A percentile compares a stretch with the other conserved stretches of the same genome.
Evolutionary conservation across 2,329 filamentous ascomycete genomes (phyloP).

Genomic region (Whalleya microplaca): DNA sequence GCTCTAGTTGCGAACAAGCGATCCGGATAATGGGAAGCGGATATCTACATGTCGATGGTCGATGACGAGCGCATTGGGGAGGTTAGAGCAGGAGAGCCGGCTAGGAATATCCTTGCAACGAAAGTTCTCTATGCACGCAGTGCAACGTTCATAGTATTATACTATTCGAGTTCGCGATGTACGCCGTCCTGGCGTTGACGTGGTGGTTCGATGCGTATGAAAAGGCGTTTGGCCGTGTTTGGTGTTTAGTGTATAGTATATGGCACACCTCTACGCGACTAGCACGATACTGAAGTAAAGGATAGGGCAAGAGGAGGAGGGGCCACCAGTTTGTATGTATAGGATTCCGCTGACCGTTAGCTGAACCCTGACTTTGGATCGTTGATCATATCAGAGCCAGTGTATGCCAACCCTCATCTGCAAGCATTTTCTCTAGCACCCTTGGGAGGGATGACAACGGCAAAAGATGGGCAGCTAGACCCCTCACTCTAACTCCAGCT

Average conservation of each 20-base stretch:
- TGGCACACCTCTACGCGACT: slow-evolving; percentile 19
- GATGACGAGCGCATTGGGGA: slow-evolving; percentile 17
- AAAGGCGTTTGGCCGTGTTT: slow-evolving; percentile 3
- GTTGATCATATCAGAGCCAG: slow-evolving; percentile 17
- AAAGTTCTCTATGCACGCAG: slow-evolving; percentile 19
- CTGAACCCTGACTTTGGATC: slow-evolving; percentile 9
- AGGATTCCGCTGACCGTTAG: slow-evolving; percentile 9
- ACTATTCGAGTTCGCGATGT: slow-evolving; percentile 20
- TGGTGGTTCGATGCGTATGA: slow-evolving; percentile 11
- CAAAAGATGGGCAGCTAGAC: slow-evolving; percentile 7
- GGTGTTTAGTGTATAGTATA: slow-evolving; percentile 18
- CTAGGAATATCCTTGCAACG: slow-evolving; percentile 25
- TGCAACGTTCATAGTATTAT: slow-evolving; percentile 21
- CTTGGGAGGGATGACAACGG: slow-evolving; percentile 12
- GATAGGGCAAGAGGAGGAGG: slow-evolving; percentile 7
- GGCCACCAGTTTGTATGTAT: slow-evolving; percentile 12
- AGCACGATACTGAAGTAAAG: slow-evolving; percentile 14
- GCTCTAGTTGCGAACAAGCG: slow-evolving; percentile 10
- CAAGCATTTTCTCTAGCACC: slow-evolving; percentile 4
- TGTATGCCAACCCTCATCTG: slow-evolving; percentile 4
- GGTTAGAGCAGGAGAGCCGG: slow-evolving; percentile 17
- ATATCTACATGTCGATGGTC: slow-evolving; percentile 29
- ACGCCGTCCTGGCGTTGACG: slow-evolving; percentile 11
- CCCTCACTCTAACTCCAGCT: slow-evolving; percentile 4
- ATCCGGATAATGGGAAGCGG: slow-evolving; percentile 19